These are phyloP conservation scores for Solanum hybrid DNA, from an alignment of 305 asterid species.

Conservation along the genomic window DNA sequence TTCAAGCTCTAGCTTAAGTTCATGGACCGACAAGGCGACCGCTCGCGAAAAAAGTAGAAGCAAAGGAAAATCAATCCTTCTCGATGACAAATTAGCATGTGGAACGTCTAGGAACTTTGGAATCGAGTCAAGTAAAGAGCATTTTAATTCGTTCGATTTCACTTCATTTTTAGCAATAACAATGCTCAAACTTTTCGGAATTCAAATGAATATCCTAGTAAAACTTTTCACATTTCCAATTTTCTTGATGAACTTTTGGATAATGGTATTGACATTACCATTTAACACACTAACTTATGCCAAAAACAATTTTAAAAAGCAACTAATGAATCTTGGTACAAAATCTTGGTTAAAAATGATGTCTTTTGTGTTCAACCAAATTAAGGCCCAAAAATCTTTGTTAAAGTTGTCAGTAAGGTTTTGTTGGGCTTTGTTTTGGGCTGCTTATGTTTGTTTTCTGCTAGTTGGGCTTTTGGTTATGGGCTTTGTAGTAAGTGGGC, in stretches of 20 bases:
- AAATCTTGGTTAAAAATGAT: constrained; percentile 8
- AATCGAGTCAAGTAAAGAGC: neutral
- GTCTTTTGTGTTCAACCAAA: constrained; percentile 17
- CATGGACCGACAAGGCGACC: neutral
- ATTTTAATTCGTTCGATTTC: constrained; percentile 11
- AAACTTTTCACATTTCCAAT: constrained; percentile 36
- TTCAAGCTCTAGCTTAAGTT: constrained; percentile 5
- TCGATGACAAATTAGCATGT: constrained; percentile 5
- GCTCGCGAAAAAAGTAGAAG: neutral
- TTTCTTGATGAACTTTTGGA: constrained; percentile 14
- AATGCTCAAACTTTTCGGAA: constrained; percentile 25
- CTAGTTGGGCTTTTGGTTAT: constrained; percentile 31
- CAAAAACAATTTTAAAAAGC: constrained; percentile 23
- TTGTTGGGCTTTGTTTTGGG: constrained; percentile 30
- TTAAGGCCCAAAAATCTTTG: constrained; percentile 19
- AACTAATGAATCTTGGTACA: constrained; percentile 14
- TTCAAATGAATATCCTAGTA: constrained; percentile 28
- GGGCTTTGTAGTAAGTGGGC: constrained; percentile 35
- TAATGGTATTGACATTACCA: constrained; percentile 31
- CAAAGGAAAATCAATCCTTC: neutral
- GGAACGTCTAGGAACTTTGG: neutral
- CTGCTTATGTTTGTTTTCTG: constrained; percentile 29
- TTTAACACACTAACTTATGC: constrained; percentile 20
- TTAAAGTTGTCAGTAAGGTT: constrained; percentile 26
- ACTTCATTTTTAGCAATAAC: constrained; percentile 13